Conservation (phyloP, 345 rosid genomes). For the Aquilaria malaccensis region DNA sequence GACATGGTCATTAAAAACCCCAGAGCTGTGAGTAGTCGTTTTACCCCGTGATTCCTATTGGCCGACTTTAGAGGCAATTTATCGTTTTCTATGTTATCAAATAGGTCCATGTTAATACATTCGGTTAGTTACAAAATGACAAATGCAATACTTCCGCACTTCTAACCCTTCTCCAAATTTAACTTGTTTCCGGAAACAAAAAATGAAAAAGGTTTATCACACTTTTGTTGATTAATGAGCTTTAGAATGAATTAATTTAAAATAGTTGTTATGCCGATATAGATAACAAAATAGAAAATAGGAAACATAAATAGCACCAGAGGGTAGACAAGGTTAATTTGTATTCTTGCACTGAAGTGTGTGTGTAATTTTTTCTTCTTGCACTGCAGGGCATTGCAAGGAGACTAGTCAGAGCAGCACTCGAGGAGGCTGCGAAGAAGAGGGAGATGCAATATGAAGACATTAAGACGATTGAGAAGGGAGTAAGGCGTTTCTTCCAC, state of each 20-base stretch:
- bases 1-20: slow-evolving; percentile 73
- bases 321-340: no score
- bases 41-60: no score
- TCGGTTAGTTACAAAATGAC: no score
- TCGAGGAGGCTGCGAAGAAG: slow-evolving; percentile 54
- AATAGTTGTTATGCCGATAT: no score
- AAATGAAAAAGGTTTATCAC: not conserved
- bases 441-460: slow-evolving; percentile 52
- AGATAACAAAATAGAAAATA: no score
- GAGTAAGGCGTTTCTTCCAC: slow-evolving; percentile 57
- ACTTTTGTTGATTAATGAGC: no score
- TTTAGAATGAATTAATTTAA: no score
- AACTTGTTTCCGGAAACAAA: no score
- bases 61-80: no score
- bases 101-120: not conserved
- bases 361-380: no score
- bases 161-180: not conserved
- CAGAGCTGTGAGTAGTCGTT: slow-evolving; percentile 51
- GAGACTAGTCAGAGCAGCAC: slow-evolving; percentile 50
- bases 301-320: no score
- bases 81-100: not conserved
- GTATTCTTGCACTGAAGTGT: no score
- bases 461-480: slow-evolving; percentile 40
- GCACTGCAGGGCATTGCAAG: slow-evolving; percentile 48
- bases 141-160: not conserved